Conservation (phyloP, 139 green algal species). For the Picochlorum sp. region DNA sequence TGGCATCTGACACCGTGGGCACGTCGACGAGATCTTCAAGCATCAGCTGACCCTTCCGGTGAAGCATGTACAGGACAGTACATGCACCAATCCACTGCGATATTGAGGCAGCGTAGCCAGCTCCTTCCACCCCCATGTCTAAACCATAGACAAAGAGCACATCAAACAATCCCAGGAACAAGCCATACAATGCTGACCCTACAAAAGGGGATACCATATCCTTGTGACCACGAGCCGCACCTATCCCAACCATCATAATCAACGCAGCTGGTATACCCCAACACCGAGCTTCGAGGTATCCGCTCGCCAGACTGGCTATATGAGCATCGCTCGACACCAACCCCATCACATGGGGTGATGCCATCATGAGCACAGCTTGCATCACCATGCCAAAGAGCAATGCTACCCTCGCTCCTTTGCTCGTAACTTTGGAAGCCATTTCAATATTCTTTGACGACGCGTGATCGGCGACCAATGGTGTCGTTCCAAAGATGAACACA, state of each 20-base stretch:
- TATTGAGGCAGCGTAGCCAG: slow-evolving; percentile 44
- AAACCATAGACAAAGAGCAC: slow-evolving; percentile 37
- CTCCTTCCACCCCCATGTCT: slow-evolving; percentile 46
- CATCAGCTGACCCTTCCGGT: slow-evolving; percentile 7
- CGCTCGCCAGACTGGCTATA: slow-evolving; percentile 10
- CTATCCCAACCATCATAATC: slow-evolving; percentile 29
- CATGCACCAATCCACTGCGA: slow-evolving; percentile 42
- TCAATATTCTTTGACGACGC: neutral
- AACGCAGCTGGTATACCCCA: slow-evolving; percentile 22
- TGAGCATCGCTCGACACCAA: slow-evolving; percentile 5
- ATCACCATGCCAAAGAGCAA: slow-evolving; percentile 10
- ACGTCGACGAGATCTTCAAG: slow-evolving; percentile 11
- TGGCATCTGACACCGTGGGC: neutral
- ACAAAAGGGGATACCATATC: slow-evolving; percentile 27
- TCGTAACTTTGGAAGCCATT: slow-evolving; percentile 17
- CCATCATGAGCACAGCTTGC: slow-evolving; percentile 8
- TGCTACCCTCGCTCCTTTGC: slow-evolving; percentile 27
- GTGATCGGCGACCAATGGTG: slow-evolving; percentile 16
- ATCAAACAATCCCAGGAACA: slow-evolving; percentile 28
- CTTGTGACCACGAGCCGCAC: slow-evolving; percentile 14
- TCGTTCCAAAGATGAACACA: slow-evolving; percentile 27
- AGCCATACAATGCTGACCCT: slow-evolving; percentile 18
- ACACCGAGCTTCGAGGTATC: slow-evolving; percentile 22
- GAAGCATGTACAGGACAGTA: slow-evolving; percentile 26
- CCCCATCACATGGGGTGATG: slow-evolving; percentile 14